These are phyloP conservation scores for Angomonas deanei DNA, from an alignment of 208 protist genomes.

Conservation along the genomic window DNA sequence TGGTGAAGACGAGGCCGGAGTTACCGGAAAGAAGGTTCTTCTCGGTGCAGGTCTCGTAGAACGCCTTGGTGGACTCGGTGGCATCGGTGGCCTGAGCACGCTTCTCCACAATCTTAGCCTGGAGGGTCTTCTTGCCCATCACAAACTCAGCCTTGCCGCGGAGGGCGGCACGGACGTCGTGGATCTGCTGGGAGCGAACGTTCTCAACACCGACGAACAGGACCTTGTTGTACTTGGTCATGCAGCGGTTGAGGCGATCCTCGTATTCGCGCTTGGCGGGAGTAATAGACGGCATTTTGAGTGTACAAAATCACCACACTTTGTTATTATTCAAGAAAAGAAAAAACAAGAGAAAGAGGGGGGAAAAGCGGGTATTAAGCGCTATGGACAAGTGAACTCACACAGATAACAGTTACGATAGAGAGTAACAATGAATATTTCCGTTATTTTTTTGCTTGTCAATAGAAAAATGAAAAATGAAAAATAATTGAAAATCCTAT, in stretches of 20 bases:
- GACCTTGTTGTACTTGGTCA: slow-evolving; percentile 94
- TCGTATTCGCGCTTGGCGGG: slow-evolving; percentile 86
- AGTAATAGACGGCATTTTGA: slow-evolving; percentile 56
- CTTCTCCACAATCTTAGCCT: slow-evolving; percentile 92
- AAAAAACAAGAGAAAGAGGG: neutral
- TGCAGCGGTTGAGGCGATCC: slow-evolving; percentile 82
- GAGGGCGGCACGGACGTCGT: slow-evolving; percentile 93
- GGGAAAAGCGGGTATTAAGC: neutral
- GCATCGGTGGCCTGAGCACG: slow-evolving; percentile 45
- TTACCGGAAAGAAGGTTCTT: slow-evolving; percentile 89
- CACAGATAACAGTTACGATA: too few species aligned
- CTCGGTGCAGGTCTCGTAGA: slow-evolving; percentile 50
- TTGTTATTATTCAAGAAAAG: neutral
- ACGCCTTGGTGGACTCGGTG: slow-evolving; percentile 43
- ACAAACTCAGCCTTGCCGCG: slow-evolving; percentile 94
- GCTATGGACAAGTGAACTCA: neutral
- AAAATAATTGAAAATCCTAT: slow-evolving; percentile 11
- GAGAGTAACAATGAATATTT: too few species aligned
- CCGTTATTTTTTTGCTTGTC: too few species aligned
- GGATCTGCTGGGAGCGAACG: slow-evolving; percentile 97
- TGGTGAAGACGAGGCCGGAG: slow-evolving; percentile 98
- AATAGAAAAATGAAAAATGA: slow-evolving; percentile 14
- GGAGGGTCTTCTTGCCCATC: slow-evolving; percentile 99
- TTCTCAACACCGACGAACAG: slow-evolving; percentile 97
- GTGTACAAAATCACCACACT: neutral